Evolutionary conservation across 2,329 filamentous ascomycete species (phyloP), one percentile per base, ranked within the genome.

Genomic region (Diplocarpon mali): DNA sequence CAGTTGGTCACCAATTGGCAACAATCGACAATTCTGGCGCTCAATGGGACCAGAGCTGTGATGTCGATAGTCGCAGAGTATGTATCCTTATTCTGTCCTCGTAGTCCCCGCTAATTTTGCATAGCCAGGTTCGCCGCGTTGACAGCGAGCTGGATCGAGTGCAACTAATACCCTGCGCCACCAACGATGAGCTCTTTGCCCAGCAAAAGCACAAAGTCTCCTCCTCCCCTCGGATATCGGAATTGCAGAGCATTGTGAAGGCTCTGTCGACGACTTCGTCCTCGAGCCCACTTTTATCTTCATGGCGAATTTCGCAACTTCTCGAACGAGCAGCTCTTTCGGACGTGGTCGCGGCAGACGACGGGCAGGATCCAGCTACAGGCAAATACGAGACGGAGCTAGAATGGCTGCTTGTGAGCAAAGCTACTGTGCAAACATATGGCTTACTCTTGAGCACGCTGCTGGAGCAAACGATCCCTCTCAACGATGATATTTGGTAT

Each of bases 401-500:
- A 40, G 83, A 94, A 64, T 96, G 92, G 92, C 67, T 95, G 17
- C 70, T 95, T 13, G 75, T 93, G 27, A 86, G 84, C 64, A 98
- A 96, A 64, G 89, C 89, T 4, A 85, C 89, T 0, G 78, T 89
- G n/a, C 90, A 95, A 60, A 80, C 83, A 1, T 93, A 95, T 58
- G 90, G 90, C 3, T 68, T 85, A 39, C 73, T 94, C 34, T 69
- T 95, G 54, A 80, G 80, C 54, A 79, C 76, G 0, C 72, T 96
- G 3, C 66, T 95, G 10, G 83, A 90, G 44, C 83, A 92, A 56
- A 93, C 88, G 10, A 79, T 90, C 10, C 82, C 83, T 0, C 65
- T 98, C 14, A 85, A 80, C 56, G 81, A 95, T 53, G 88, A 95
- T 55, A 81, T 95, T 17, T 89, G 83, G 78, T 96, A 96, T 63